Conservation (phyloP, 495 filamentous ascomycete genomes). For the Margaritispora aquatica region DNA sequence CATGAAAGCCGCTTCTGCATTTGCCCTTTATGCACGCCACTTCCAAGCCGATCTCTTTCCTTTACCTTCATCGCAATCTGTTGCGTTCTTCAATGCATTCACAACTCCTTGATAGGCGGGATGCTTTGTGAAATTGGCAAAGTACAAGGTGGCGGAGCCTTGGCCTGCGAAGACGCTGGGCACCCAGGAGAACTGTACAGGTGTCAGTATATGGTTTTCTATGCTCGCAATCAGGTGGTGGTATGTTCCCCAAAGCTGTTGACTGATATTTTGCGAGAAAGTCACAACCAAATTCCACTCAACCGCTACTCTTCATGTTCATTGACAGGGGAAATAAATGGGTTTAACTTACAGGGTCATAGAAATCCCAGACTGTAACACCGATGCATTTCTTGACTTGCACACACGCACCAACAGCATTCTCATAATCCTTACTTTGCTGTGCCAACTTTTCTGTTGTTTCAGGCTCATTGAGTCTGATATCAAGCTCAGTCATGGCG, state of each 20-base stretch:
- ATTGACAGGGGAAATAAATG: too few relatives aligned
- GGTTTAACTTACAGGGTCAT: constrained; percentile 26
- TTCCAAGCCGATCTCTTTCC: not conserved
- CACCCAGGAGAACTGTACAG: constrained; percentile 51
- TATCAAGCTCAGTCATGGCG: constrained; percentile 59
- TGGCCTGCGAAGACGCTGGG: constrained; percentile 47
- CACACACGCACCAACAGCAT: constrained; percentile 50
- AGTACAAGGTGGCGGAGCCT: constrained; percentile 46
- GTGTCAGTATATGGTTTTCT: too few relatives aligned
- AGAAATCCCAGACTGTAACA: constrained; percentile 60
- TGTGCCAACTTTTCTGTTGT: constrained; percentile 40
- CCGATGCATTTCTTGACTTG: constrained; percentile 54
- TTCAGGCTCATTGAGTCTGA: constrained; percentile 42
- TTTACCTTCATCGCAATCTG: not conserved
- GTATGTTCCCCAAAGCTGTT: too few relatives aligned
- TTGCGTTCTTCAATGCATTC: constrained; percentile 24
- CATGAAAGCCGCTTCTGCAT: not conserved
- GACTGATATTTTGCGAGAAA: too few relatives aligned
- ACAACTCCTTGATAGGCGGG: constrained; percentile 44
- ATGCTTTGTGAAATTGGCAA: constrained; percentile 48
- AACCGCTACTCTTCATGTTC: too few relatives aligned
- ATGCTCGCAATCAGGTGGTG: too few relatives aligned
- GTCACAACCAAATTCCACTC: too few relatives aligned
- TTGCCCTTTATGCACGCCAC: not conserved
- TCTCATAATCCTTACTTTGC: constrained; percentile 52